A percentile compares a stretch with the other conserved stretches of the same genome.
Conservation (phyloP, 208 protist species). For the Acanthamoeba quina region DNA sequence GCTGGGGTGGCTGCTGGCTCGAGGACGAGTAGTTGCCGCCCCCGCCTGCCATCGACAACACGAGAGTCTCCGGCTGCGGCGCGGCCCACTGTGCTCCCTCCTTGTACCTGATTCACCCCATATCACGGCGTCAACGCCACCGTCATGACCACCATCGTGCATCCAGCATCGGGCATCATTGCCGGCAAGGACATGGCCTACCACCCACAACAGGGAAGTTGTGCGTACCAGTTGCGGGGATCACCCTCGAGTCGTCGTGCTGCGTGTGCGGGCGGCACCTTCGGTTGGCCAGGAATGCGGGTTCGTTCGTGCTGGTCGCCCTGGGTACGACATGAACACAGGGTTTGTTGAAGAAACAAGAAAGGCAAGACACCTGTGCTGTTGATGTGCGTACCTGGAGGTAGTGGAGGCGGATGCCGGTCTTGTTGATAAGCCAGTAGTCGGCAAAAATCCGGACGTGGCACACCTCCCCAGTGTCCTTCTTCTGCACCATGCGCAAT, state of each 20-base stretch:
- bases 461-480: background rate
- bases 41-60: background rate
- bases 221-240: background rate
- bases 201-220: too few relatives aligned
- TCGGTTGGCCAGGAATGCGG: background rate
- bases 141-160: background rate
- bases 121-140: background rate
- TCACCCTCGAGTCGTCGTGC: slow-evolving; percentile 15
- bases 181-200: background rate
- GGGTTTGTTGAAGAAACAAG: background rate
- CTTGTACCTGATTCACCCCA: background rate
- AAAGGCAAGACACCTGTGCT: background rate
- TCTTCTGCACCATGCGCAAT: background rate
- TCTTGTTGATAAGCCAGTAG: slow-evolving; percentile 76
- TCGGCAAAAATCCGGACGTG: slow-evolving; percentile 16
- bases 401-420: slow-evolving; percentile 62
- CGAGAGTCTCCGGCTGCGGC: background rate
- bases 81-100: background rate
- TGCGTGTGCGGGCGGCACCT: background rate
- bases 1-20: background rate
- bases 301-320: slow-evolving; percentile 10
- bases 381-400: background rate
- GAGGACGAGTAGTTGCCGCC: background rate
- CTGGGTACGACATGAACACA: background rate
- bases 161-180: background rate